Conservation (phyloP, 2,329 filamentous ascomycete genomes). For the Mycosphaerelloides madeirae region DNA sequence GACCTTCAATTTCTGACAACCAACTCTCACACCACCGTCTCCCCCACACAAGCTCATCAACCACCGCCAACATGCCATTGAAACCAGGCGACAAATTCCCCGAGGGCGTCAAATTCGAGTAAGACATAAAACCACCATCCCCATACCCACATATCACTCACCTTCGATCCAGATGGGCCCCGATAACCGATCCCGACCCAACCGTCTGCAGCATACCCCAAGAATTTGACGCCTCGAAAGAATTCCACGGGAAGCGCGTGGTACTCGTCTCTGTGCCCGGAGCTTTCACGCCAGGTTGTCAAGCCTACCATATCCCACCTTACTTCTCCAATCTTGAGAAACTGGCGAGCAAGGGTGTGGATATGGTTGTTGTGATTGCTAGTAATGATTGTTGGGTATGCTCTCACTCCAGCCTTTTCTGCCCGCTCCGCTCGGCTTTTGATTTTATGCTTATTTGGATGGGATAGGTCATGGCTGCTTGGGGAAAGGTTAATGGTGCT, state of each 20-base stretch:
- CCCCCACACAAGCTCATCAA: no score
- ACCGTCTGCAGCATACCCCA: conserved; percentile 73
- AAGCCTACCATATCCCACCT: conserved; percentile 71
- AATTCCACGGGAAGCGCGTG: conserved; percentile 67
- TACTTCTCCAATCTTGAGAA: conserved; percentile 69
- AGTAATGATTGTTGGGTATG: conserved; percentile 71
- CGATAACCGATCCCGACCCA: conserved; percentile 67
- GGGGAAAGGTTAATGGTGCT: conserved; percentile 75
- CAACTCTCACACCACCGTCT: no score
- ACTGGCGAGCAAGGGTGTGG: conserved; percentile 75
- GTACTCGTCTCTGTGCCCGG: conserved; percentile 65
- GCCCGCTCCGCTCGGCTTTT: background rate
- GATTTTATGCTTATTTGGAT: no score
- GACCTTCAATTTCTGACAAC: no score
- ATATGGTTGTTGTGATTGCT: conserved; percentile 74
- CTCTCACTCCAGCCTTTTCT: background rate
- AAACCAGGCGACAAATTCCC: conserved; percentile 82
- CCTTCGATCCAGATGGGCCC: conserved; percentile 76
- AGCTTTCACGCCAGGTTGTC: conserved; percentile 79
- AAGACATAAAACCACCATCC: conserved; percentile 15
- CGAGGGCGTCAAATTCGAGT: conserved; percentile 71
- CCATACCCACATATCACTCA: no score
- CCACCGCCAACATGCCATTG: conserved; percentile 46
- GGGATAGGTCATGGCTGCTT: conserved; percentile 55
- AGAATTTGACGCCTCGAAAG: conserved; percentile 73